Evolutionary conservation across 352 stramenopile species (phyloP), one percentile per base, ranked within the genome.

Genomic region (Pythium volutum): DNA sequence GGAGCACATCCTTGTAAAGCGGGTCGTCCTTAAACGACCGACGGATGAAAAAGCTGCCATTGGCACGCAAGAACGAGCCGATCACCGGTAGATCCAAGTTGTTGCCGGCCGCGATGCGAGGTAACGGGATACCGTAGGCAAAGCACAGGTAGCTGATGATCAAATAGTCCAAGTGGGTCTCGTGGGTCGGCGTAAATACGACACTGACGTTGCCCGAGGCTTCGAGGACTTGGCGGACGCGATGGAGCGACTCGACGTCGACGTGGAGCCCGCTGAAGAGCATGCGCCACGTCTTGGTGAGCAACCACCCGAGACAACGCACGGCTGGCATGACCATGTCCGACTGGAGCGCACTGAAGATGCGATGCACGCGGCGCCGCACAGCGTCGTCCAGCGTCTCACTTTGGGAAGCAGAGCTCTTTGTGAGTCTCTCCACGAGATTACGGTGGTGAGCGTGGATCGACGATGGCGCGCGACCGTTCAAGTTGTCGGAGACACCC

Each of bases 91-190:
- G 53, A 50, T 96, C 84, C 33, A 96, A 59, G 70, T 97, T 96
- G 74, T 95, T 91, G 2, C 89, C 89, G 0, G 88, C 86, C 0
- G 85, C 87, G 62, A 96, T 96, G 27, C 85, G 81, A 1, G 87
- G 89, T 47, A 93, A 53, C 14, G 87, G 84, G 46, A 97, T 81
- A 54, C 89, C 84, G 61, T 96, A 96, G 7, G 81, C 81, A 53
- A 95, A 95, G 69, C 81, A 94, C 50, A 96, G 56, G 64, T 96
- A 97, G 58, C 84, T 95, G 62, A 97, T 85, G 57, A 97, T 88
- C 27, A 97, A 67, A 62, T 96, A 97, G 68, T 97, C 89, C 55
- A 97, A 63, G 55, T 97, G 88, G 34, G 74, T 91, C 69, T 95
- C 90, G 71, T 97, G 89, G 25, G 89, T 96, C 16, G 89, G 89